A percentile compares a stretch with the other conserved stretches of the same genome.
Evolutionary conservation across 805 yeast species (phyloP).

Genomic region (Zygoascus biomembranicola): DNA sequence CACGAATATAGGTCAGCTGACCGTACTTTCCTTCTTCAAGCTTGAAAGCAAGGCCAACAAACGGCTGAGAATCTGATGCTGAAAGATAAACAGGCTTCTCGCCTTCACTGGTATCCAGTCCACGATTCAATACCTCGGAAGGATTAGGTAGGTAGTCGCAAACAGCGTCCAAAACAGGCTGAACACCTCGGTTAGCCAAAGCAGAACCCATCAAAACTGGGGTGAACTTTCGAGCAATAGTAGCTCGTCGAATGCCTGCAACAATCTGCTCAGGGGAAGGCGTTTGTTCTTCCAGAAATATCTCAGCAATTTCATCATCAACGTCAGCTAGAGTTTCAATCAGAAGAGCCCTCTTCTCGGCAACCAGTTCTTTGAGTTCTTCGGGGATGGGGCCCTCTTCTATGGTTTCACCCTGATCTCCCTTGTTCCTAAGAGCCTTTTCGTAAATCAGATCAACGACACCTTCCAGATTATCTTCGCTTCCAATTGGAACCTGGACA

Average conservation of each 20-base stretch:
- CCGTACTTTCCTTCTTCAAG: conserved; percentile 98
- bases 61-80: conserved; percentile 69
- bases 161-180: conserved; percentile 91
- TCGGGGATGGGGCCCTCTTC: conserved; percentile 64
- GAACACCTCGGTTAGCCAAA: conserved; percentile 91
- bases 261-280: conserved; percentile 81
- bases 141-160: conserved; percentile 96
- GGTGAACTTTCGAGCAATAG: conserved; percentile 91
- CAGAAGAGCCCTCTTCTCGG: conserved; percentile 76
- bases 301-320: conserved; percentile 94
- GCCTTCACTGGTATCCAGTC: conserved; percentile 57
- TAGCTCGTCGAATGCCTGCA: conserved; percentile 85
- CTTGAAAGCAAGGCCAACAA: conserved; percentile 97
- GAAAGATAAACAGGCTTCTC: conserved; percentile 65
- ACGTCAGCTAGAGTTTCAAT: conserved; percentile 96
- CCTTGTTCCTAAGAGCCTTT: conserved; percentile 83
- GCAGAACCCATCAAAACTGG: conserved; percentile 99
- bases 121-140: conserved; percentile 83
- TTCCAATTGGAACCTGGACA: conserved; percentile 94
- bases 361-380: conserved; percentile 71
- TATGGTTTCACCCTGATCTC: conserved; percentile 77
- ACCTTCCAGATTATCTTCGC: conserved; percentile 78
- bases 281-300: conserved; percentile 81
- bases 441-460: conserved; percentile 85
- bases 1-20: conserved; percentile 93